Percentiles rank a stretch among this genome's conserved stretches.
Conservation (phyloP, 1,139 yeast species). For the Maudiozyma humilis region DNA sequence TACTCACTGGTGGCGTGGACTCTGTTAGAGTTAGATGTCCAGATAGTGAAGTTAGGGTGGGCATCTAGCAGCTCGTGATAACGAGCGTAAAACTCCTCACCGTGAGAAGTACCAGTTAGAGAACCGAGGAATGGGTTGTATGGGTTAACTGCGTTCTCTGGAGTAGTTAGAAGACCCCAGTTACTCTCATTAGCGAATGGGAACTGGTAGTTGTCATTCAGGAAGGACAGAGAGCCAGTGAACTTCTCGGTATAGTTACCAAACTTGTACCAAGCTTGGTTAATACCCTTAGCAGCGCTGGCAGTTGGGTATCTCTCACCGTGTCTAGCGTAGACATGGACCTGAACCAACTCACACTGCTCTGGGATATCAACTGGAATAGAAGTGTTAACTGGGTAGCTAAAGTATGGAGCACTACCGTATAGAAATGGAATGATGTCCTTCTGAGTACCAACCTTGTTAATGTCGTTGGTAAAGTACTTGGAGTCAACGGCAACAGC, state of each 20-base stretch:
- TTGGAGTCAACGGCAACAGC: constrained; percentile 3
- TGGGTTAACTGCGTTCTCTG: constrained; percentile 13
- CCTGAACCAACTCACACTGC: constrained; percentile 54
- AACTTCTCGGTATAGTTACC: constrained; percentile 20
- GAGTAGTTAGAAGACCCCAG: constrained; percentile 23
- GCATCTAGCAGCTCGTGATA: constrained; percentile 14
- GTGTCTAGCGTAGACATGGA: constrained; percentile 55
- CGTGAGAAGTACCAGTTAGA: constrained; percentile 20
- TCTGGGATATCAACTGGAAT: constrained; percentile 15
- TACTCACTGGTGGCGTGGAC: constrained; percentile 21
- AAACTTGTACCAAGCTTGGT: constrained; percentile 21
- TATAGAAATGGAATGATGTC: constrained; percentile 15
- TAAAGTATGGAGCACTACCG: constrained; percentile 19
- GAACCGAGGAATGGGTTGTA: constrained; percentile 18
- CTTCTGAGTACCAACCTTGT: constrained; percentile 15
- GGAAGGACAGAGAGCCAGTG: constrained; percentile 34
- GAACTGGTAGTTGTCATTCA: constrained; percentile 30
- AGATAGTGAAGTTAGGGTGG: constrained; percentile 13
- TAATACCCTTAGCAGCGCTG: constrained; percentile 26
- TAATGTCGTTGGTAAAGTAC: constrained; percentile 4
- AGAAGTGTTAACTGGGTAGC: constrained; percentile 14
- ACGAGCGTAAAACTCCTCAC: constrained; percentile 14
- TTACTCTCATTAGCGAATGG: constrained; percentile 27
- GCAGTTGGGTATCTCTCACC: constrained; percentile 62
- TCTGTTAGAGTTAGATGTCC: constrained; percentile 20